Base-by-base conservation (phyloP, 306 rosid species). In the Rosa persica region DNA sequence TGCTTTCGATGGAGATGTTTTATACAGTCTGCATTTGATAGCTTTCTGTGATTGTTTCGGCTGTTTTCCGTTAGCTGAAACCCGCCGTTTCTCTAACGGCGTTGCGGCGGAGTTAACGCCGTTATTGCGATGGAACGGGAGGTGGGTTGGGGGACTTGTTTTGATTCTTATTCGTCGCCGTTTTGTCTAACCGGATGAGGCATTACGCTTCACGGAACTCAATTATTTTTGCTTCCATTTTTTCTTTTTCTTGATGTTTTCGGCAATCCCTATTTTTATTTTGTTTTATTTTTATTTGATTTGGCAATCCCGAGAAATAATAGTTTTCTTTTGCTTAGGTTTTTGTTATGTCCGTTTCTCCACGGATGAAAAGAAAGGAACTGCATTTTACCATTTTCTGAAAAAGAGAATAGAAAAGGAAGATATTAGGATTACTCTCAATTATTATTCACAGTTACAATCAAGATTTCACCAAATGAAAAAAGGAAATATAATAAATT, bases 101-200 rank as follows among this genome's bases (percentile, higher is more conserved):
- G 95, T 86, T 87, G 85, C 89, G 89, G 93, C 88, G 70, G 74
- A 36, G 22, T 30, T 84, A 78, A 92, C 97, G 88, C 2, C 71
- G 92, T 85, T 80, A 82, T 23, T 3, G 36, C 8, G 30, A 61
- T 13, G 17, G 54, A 55, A 38, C 15, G 67, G 57, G 83, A 72
- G 77, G 79, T 72, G 43, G 34, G 34, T 12, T 46, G 23, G 47
- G 25, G 9, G 62, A 22, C 34, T 10, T 57, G 2, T 15, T 22
- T 74, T 83, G 46, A 47, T 48, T 75, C 62, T 27, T 57, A 58
- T 55, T 62, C 73, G 79, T 69, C 51, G 84, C 86, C 85, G 87
- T 85, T 81, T 81, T 6, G 30, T 69, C 72, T 4, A 51, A 23
- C 60, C 1, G 71, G 25, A 23, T 8, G 12, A 34, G 30, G 67